Base-by-base conservation (phyloP, 345 rosid genomes). In the Euphorbia pulcherrima region DNA sequence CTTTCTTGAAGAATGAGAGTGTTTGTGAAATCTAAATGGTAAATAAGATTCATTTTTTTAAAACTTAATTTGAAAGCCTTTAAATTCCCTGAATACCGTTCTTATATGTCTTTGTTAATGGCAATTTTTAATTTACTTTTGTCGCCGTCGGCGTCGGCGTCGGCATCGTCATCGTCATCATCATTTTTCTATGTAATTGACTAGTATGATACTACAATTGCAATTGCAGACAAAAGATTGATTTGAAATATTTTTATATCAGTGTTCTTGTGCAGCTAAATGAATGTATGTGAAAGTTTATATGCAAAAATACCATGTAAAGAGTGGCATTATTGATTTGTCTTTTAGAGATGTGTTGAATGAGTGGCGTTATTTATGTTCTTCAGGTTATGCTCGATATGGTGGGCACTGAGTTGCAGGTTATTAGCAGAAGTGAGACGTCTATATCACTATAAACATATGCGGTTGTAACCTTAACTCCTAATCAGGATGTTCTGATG, bases 361-460 rank as follows among this genome's bases (percentile, higher is more conserved):
- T 28, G 60, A 7, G 23, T 58, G 40, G 0, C 24, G 11, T 12
- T 11, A 9, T 62, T 18, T 53, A 59, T 48, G 33, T 48, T 23
- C 6, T 21, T 69, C 72, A 94, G 97, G 97, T 91, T 77, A 91
- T 91, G 99, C 79, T 94, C 76, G 99, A 94, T 64, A 91, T 95
- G 0, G 96, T 91, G 28, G 99, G 99, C 46, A 79, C 99, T 14
- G 99, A 94, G 79, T 68, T 94, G 77, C 96, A 89, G 87, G 97
- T 94, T 47, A 74, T 86, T 73, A 94, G 91, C 75, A 91, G 83
- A 65, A 75, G 75, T 55, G 97, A 83, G 84, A 83, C 79, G 62
- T 50, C 92, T 57, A 94, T 94, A 71, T 77, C 92, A 21, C 90
- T 94, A 48, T 63, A 74, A 83, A 92, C 87, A 13, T 89, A 91